phyloP scores from a whole-genome alignment of 2,329 filamentous ascomycete genomes.

The Apiospora pterosperma region DNA sequence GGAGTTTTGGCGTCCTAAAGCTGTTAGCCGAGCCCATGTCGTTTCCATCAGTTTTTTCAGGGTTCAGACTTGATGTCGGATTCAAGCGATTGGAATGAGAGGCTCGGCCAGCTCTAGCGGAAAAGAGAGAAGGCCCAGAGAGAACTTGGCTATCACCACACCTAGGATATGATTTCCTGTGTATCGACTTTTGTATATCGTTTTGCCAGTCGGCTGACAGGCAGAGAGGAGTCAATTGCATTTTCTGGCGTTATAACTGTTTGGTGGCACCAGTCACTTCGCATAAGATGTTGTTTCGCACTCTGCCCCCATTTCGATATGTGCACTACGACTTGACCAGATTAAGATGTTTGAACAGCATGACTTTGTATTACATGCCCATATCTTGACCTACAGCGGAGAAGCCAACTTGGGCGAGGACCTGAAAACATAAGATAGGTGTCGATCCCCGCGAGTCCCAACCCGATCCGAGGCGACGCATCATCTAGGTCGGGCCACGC shows the following conservation, averaged over 20 bases:
- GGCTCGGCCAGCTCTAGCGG: not conserved
- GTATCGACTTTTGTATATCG: conserved; percentile 1
- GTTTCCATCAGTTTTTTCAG: not conserved
- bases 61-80: conserved; percentile 7
- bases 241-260: not conserved
- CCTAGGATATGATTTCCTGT: not conserved
- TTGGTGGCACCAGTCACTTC: not conserved
- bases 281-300: not conserved
- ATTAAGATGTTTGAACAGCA: not conserved
- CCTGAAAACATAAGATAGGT: too few relatives aligned
- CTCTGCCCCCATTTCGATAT: not conserved
- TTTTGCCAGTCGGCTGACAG: not conserved
- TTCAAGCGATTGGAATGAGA: not conserved
- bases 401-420: too few relatives aligned
- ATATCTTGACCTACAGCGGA: too few relatives aligned
- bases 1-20: conserved; percentile 6
- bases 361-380: not conserved
- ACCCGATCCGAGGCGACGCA: too few relatives aligned
- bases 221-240: not conserved
- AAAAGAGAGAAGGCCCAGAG: not conserved
- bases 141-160: not conserved
- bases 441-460: too few relatives aligned
- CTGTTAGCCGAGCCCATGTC: not conserved
- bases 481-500: too few relatives aligned
- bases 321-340: not conserved